Conservation (phyloP, 768 basidiomycete genomes). For the Sistotremastrum suecicum region DNA sequence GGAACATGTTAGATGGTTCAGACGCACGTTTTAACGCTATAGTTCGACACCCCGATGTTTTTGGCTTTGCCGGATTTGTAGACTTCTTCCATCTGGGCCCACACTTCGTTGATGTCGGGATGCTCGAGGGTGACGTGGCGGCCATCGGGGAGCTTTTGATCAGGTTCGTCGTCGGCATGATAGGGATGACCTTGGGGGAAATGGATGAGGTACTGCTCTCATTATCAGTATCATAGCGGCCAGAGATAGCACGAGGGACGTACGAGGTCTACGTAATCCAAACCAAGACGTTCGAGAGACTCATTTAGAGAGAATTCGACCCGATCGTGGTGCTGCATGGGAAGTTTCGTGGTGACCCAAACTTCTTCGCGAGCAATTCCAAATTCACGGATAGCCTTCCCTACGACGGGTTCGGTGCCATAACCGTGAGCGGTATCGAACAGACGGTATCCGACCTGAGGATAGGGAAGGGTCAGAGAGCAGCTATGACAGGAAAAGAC, state of each 20-base stretch:
- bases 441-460: slow-evolving; percentile 7
- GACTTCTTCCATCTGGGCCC: slow-evolving; percentile 14
- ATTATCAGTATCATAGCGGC: too few relatives aligned
- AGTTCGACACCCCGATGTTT: slow-evolving; percentile 44
- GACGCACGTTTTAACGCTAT: slow-evolving; percentile 30
- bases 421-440: background rate
- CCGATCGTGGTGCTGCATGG: slow-evolving; percentile 18
- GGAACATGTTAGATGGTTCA: background rate
- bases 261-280: slow-evolving; percentile 36
- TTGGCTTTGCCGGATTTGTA: slow-evolving; percentile 24
- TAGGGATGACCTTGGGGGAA: slow-evolving; percentile 17
- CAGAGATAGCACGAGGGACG: background rate
- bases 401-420: slow-evolving; percentile 34
- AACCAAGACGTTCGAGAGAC: slow-evolving; percentile 24
- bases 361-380: slow-evolving; percentile 30
- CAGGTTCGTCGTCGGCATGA: slow-evolving; percentile 2
- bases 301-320: slow-evolving; percentile 28
- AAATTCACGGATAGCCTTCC: slow-evolving; percentile 30
- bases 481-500: background rate
- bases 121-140: slow-evolving; percentile 6
- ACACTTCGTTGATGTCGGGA: slow-evolving; percentile 15
- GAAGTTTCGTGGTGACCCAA: slow-evolving; percentile 37
- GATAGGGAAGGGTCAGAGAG: background rate
- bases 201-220: slow-evolving; percentile 20
- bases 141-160: slow-evolving; percentile 1